Conservation (phyloP, 148 eudicot genomes). For the Rhododendron kiyosumense region DNA sequence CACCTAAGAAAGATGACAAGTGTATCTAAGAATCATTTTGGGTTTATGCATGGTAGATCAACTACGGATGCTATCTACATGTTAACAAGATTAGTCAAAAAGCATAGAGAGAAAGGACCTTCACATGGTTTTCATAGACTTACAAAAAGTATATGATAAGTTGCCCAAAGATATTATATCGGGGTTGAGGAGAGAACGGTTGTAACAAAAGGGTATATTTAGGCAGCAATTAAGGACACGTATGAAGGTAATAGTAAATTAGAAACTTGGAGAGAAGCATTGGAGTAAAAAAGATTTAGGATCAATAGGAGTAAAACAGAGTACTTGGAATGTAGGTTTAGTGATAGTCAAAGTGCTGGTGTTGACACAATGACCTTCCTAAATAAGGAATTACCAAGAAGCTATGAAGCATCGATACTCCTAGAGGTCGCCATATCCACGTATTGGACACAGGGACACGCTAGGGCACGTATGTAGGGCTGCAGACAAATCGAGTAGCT, state of each 20-base stretch:
- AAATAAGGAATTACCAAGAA: neutral
- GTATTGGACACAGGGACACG: no score
- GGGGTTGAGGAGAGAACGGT: neutral
- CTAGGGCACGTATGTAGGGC: no score
- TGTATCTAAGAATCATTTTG: neutral
- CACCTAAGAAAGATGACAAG: neutral
- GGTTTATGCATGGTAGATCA: neutral
- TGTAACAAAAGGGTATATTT: neutral
- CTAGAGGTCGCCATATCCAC: no score
- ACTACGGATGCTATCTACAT: neutral
- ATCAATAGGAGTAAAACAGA: neutral
- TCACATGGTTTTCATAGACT: neutral
- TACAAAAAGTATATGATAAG: neutral
- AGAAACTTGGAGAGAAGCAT: neutral
- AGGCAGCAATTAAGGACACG: neutral
- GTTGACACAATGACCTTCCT: neutral
- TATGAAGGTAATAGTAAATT: neutral
- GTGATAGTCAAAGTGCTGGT: neutral
- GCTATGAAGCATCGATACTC: no score
- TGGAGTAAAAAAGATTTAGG: neutral
- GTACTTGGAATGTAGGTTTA: neutral
- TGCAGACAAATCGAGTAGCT: no score
- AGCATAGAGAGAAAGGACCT: neutral
- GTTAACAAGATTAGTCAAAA: neutral
- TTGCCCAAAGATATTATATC: neutral